These are phyloP conservation scores for Exophiala lecanii-corni DNA, from an alignment of 2,329 filamentous ascomycete species.

Conservation along the genomic window DNA sequence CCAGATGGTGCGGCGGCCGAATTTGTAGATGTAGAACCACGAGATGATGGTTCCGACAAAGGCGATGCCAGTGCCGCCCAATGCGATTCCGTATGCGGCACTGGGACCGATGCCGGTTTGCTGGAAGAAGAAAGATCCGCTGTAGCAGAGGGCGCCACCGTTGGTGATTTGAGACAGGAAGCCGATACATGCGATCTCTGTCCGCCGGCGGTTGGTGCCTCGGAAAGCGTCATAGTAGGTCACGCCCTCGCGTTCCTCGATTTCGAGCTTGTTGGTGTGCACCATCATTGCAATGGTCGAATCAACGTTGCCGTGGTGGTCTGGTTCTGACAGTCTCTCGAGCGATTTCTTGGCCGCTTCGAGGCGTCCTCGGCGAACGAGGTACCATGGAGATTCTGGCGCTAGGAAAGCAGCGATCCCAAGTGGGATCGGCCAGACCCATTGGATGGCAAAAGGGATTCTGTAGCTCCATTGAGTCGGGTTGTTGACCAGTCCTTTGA, in stretches of 20 bases:
- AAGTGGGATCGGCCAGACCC: constrained; percentile 26
- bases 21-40: constrained; percentile 30
- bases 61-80: constrained; percentile 61
- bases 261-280: constrained; percentile 35
- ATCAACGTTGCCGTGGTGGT: constrained; percentile 32
- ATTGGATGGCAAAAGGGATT: constrained; percentile 27
- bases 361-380: constrained; percentile 33
- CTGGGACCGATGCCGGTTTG: constrained; percentile 50
- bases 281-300: constrained; percentile 36
- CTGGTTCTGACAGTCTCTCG: constrained; percentile 27
- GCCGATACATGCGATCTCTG: constrained; percentile 37
- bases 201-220: constrained; percentile 34
- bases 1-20: constrained; percentile 34
- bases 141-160: constrained; percentile 31
- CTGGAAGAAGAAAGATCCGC: constrained; percentile 35
- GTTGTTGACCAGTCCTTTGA: constrained; percentile 21
- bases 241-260: constrained; percentile 22
- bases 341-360: constrained; percentile 33
- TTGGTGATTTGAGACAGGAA: constrained; percentile 34
- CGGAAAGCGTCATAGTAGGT: constrained; percentile 31
- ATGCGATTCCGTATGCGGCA: constrained; percentile 52
- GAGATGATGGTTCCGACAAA: constrained; percentile 46
- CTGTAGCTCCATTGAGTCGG: constrained; percentile 17
- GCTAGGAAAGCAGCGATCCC: constrained; percentile 20
- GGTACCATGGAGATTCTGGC: constrained; percentile 29